These are phyloP conservation scores for Taphrina communis DNA, from an alignment of 1,139 yeast genomes.

Conservation along the genomic window DNA sequence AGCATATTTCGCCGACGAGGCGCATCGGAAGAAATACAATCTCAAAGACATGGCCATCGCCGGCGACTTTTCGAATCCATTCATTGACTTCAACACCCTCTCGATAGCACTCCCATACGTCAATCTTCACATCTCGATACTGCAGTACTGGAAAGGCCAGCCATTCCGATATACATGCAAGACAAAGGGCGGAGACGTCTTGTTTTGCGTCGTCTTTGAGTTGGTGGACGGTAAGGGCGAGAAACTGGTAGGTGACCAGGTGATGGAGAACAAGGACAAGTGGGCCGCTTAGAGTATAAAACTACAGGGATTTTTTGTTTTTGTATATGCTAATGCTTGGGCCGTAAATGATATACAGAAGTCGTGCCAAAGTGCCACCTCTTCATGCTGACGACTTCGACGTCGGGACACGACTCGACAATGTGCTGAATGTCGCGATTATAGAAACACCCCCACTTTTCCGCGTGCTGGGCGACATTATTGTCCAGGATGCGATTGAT, in stretches of 20 bases:
- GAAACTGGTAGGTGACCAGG: conserved; percentile 35
- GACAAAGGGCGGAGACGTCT: conserved; percentile 42
- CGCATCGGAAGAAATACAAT: conserved; percentile 50
- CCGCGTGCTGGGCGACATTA: conserved; percentile 80
- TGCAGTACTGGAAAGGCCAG: conserved; percentile 55
- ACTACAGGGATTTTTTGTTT: too few relatives aligned
- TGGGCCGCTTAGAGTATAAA: conserved; percentile 2
- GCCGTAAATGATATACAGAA: conserved; percentile 46
- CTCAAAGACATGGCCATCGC: conserved; percentile 52
- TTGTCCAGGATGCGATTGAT: conserved; percentile 82
- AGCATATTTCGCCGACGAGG: conserved; percentile 50
- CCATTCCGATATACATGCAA: conserved; percentile 50
- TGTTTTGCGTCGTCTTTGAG: conserved; percentile 47
- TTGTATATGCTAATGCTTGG: neutral
- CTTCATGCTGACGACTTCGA: conserved; percentile 78
- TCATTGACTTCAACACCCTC: conserved; percentile 54
- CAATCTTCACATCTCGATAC: conserved; percentile 52
- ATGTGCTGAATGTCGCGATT: conserved; percentile 88
- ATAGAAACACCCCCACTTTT: conserved; percentile 98
- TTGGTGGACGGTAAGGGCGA: conserved; percentile 48
- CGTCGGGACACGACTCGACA: conserved; percentile 73
- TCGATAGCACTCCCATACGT: conserved; percentile 58
- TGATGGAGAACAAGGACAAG: conserved; percentile 17
- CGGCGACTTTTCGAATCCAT: conserved; percentile 58
- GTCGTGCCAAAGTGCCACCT: conserved; percentile 94